A percentile compares a stretch with the other conserved stretches of the same genome.
Conservation (phyloP, 345 rosid species). For the Trapa incisa region DNA sequence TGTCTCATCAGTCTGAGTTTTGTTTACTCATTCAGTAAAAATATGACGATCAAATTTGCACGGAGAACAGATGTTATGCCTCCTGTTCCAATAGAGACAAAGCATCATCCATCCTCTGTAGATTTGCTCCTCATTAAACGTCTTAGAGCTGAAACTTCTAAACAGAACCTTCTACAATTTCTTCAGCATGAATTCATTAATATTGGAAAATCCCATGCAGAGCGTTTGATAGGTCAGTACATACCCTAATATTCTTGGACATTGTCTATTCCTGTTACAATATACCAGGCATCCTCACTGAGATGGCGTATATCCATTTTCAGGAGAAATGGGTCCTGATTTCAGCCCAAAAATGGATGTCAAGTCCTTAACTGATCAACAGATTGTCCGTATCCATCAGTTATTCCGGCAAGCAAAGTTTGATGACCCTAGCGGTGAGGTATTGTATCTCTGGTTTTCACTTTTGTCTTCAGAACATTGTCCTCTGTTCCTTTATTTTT, state of each 20-base stretch:
- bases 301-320: not conserved
- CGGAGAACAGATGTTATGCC: slow-evolving; percentile 94
- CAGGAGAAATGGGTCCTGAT: slow-evolving; percentile 95
- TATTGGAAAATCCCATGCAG: slow-evolving; percentile 72
- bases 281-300: not conserved
- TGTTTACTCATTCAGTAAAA: slow-evolving; percentile 45
- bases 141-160: slow-evolving; percentile 75
- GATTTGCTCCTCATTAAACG: slow-evolving; percentile 88
- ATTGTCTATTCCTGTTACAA: not conserved
- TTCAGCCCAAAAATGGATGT: slow-evolving; percentile 71
- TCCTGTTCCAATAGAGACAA: slow-evolving; percentile 86
- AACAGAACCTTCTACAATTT: slow-evolving; percentile 73
- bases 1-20: not conserved
- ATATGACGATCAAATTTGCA: slow-evolving; percentile 66
- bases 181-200: slow-evolving; percentile 93
- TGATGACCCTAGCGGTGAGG: slow-evolving; percentile 92
- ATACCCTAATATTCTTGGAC: not conserved
- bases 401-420: slow-evolving; percentile 97
- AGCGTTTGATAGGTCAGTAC: slow-evolving; percentile 64
- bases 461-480: not conserved
- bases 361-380: slow-evolving; percentile 74
- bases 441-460: slow-evolving; percentile 26
- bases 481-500: not conserved
- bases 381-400: slow-evolving; percentile 94
- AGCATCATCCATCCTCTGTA: slow-evolving; percentile 95